Conservation (phyloP, 768 basidiomycete species). For the Tylopilus intermedius region DNA sequence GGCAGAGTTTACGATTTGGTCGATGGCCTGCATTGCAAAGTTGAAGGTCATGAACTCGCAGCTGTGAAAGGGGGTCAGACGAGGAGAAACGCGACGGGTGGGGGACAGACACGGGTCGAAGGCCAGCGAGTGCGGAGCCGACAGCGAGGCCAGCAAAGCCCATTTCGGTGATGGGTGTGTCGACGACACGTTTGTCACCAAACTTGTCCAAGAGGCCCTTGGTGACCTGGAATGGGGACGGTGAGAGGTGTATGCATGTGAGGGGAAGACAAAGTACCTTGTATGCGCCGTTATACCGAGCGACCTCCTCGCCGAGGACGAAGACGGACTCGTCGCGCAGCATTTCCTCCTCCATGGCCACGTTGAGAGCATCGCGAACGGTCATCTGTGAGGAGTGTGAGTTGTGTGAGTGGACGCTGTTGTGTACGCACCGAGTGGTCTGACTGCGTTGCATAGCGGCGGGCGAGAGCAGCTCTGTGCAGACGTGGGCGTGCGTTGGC, state of each 20-base stretch:
- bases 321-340: slow-evolving; percentile 91
- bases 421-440: slow-evolving; percentile 42
- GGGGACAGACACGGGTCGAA: slow-evolving; percentile 76
- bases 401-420: slow-evolving; percentile 15
- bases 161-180: slow-evolving; percentile 97
- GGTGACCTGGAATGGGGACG: slow-evolving; percentile 60
- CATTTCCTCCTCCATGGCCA: slow-evolving; percentile 99
- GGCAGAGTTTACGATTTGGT: slow-evolving; percentile 99
- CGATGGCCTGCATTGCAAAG: slow-evolving; percentile 99
- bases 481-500: slow-evolving; percentile 39
- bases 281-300: slow-evolving; percentile 96
- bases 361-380: slow-evolving; percentile 94
- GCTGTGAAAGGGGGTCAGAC: slow-evolving; percentile 35
- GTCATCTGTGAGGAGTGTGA: slow-evolving; percentile 65
- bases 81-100: neutral
- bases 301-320: slow-evolving; percentile 95
- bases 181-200: slow-evolving; percentile 96
- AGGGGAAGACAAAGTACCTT: slow-evolving; percentile 48
- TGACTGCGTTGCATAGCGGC: slow-evolving; percentile 61
- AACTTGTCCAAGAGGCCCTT: slow-evolving; percentile 99
- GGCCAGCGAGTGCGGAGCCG: slow-evolving; percentile 89
- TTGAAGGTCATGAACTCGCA: slow-evolving; percentile 99
- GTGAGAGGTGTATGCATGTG: slow-evolving; percentile 11
- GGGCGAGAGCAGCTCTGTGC: slow-evolving; percentile 42
- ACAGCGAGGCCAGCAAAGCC: slow-evolving; percentile 97